Evolutionary conservation across 345 rosid genomes (phyloP).

Genomic region (Citrus hindsii): DNA sequence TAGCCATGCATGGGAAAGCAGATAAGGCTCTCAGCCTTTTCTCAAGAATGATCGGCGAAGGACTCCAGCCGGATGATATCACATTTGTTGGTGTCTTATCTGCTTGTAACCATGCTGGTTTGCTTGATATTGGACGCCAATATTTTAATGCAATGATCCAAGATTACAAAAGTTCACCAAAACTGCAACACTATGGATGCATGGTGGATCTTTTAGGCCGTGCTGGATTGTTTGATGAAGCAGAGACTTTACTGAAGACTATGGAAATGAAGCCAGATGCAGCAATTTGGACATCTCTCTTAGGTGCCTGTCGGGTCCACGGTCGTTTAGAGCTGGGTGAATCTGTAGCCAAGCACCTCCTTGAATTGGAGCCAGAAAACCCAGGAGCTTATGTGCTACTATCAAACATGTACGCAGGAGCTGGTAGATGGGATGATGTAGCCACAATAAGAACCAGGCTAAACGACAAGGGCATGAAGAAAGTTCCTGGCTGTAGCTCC

Average conservation of each 20-base stretch:
- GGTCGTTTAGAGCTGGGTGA: slow-evolving; percentile 52
- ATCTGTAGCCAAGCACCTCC: slow-evolving; percentile 43
- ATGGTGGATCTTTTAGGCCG: slow-evolving; percentile 70
- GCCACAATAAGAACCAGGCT: slow-evolving; percentile 50
- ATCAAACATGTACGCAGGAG: slow-evolving; percentile 77
- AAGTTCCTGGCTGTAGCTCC: slow-evolving; percentile 77
- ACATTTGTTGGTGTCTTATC: slow-evolving; percentile 68
- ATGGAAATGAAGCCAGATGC: slow-evolving; percentile 68
- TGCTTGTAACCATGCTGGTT: slow-evolving; percentile 73
- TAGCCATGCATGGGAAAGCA: slow-evolving; percentile 60
- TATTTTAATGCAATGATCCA: slow-evolving; percentile 50
- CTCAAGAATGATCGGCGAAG: slow-evolving; percentile 46
- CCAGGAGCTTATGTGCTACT: slow-evolving; percentile 63
- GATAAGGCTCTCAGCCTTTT: slow-evolving; percentile 44
- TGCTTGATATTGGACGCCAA: slow-evolving; percentile 50
- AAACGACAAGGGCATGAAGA: slow-evolving; percentile 60
- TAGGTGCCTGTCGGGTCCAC: slow-evolving; percentile 64
- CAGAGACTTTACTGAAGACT: slow-evolving; percentile 37
- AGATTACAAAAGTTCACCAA: slow-evolving; percentile 50
- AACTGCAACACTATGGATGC: slow-evolving; percentile 73
- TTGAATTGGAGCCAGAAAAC: slow-evolving; percentile 52
- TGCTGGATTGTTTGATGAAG: slow-evolving; percentile 64
- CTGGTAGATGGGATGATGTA: slow-evolving; percentile 71
- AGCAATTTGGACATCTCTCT: slow-evolving; percentile 75
- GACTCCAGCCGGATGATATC: slow-evolving; percentile 57